Evolutionary conservation across 2,329 filamentous ascomycete genomes (phyloP), one percentile per base, ranked within the genome.

Genomic region (Diaporthe humulicola): DNA sequence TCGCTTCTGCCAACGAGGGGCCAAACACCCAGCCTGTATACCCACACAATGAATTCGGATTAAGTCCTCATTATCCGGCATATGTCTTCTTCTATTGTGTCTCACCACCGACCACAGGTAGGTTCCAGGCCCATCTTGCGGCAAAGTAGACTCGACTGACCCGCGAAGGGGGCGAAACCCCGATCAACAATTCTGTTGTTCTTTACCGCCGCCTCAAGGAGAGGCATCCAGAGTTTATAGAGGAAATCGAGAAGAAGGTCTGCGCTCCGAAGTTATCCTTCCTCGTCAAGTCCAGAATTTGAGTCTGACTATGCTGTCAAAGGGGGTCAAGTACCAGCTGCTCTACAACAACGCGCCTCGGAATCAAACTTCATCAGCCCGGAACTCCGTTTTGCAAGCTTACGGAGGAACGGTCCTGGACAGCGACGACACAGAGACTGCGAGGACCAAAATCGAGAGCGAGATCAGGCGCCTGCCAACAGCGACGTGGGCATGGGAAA

Each of bases 1-100:
- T 81, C 12, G 78, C 79, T 4, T 79, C 78, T 4, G 80, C 79
- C 30, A 81, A 80, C 71, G 80, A 81, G 75, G 78, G 79, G 7
- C 79, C 79, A 1, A 79, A 77, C 38, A 78, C 77, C 3, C 75
- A 78, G 50, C 78, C 77, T 4, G 58, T 64, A 8, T 64, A 64
- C n/a, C 58, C 58, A 30, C 40, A 64, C 17, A 45, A 64, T 30
- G 58, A 64, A 1, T 64, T 64, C 3, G 58, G 40, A 7, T 3
- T 64, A 15, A 64, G 58, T 33, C 58, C 58, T 5, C 58, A 64
- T 8, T 64, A 45, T 45, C 58, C 58, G 17, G 58, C 58, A 30
- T 64, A 64, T 14, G 58, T 64, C 0, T 33, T 64, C 15, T 64
- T 64, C 25, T 64, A 64, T 5, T 64, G 58, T 17, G 38, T 45